A percentile compares a stretch with the other conserved stretches of the same genome.
Evolutionary conservation across 495 filamentous ascomycete genomes (phyloP).

Genomic region (Penicillium salamii): DNA sequence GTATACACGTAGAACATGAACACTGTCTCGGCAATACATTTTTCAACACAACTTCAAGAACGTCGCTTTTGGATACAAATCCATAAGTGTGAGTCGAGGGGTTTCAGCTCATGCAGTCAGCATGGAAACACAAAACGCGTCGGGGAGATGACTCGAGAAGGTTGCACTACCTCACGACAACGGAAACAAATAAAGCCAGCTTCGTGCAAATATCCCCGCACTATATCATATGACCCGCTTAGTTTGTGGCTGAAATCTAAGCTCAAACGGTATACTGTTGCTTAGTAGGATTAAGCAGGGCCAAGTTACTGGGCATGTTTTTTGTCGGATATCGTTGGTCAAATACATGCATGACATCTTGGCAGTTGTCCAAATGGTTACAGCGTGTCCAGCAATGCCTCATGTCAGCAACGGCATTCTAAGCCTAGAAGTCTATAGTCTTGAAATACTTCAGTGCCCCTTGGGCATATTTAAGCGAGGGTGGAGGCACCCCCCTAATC

Average conservation of each 20-base stretch:
- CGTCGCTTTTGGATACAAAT: neutral
- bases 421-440: too few relatives aligned
- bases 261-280: slow-evolving; percentile 1
- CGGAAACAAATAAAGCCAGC: neutral
- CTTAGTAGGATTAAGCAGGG: neutral
- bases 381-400: too few relatives aligned
- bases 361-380: too few relatives aligned
- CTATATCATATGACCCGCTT: slow-evolving; percentile 7
- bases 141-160: slow-evolving; percentile 1
- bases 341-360: neutral
- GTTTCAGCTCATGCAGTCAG: slow-evolving; percentile 10
- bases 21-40: neutral
- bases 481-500: too few relatives aligned
- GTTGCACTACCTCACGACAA: neutral
- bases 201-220: neutral
- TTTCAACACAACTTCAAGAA: neutral
- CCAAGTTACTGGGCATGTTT: too few relatives aligned
- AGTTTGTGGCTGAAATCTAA: slow-evolving; percentile 10
- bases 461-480: too few relatives aligned
- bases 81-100: neutral
- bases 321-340: too few relatives aligned
- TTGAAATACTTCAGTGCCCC: too few relatives aligned
- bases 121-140: slow-evolving; percentile 4
- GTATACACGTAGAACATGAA: too few relatives aligned
- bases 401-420: too few relatives aligned